Evolutionary conservation across 768 basidiomycete genomes (phyloP), one percentile per base, ranked within the genome.

Genomic region (Piloderma croceum): DNA sequence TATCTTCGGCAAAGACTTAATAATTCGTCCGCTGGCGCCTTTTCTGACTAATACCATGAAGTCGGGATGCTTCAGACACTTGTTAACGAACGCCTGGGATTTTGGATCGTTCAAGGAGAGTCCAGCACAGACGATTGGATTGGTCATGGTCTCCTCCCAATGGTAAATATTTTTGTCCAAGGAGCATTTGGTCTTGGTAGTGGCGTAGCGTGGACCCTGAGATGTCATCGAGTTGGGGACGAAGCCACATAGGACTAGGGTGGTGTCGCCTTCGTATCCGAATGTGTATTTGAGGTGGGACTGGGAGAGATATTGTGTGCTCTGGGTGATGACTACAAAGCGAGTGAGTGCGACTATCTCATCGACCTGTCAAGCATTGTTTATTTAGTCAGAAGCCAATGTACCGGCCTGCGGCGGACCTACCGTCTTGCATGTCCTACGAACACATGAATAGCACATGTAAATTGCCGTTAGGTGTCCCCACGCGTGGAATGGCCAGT

Each of bases 401-500:
- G 22, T 22, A 20, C 7, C 13, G 27, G n/a, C n/a, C 20, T 27
- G 10, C n/a, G n/a, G n/a, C n/a, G 23, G 22, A 36, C 34, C 33
- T 49, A 60, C 62, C 43, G 62, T 58, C 40, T 50, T 49, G 38
- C 61, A 64, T n/a, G 47, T 49, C 11, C 39, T 43, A 25, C 62
- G 60, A 40, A 64, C 53, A 31, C 62, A 64, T 3, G 53, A 49
- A 35, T 63, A 64, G 36, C 63, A 63, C 12, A 32, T 37, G 24
- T 51, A 47, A 22, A 63, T 38, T 22, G 55, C 56, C 31, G 48
- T 54, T 48, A 63, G 49, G 25, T 64, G 63, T 6, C 61, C 60
- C 63, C 63, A 64, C 6, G 58, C 63, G 25, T 59, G 62, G 37
- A 65, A 52, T 21, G 64, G 59, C 56, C 56, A 61, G 19, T 46